phyloP scores from a whole-genome alignment of 2,329 filamentous ascomycete species.

The Chaetomium globosum region DNA sequence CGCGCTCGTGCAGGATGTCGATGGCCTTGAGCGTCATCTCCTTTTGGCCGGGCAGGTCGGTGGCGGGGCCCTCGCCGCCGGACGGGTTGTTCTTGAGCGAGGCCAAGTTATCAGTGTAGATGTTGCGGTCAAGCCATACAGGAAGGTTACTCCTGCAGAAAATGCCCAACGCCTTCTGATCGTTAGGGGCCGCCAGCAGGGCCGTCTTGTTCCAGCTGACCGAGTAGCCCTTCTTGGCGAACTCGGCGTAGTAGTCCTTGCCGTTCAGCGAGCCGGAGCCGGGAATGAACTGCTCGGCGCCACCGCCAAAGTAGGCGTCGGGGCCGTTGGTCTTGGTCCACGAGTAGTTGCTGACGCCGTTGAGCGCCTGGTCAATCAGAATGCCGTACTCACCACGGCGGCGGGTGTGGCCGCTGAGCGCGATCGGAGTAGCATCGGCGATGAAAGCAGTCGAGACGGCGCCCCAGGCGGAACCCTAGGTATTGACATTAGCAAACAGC shows the following conservation, averaged over 20 bases:
- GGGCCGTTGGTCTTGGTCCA: constrained; percentile 76
- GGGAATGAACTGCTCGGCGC: constrained; percentile 77
- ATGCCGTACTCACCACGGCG: constrained; percentile 68
- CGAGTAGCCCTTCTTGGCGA: constrained; percentile 71
- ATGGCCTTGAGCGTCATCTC: constrained; percentile 89
- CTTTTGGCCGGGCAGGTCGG: constrained; percentile 79
- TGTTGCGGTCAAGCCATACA: constrained; percentile 83
- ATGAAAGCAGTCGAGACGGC: constrained; percentile 79
- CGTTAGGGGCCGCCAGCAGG: constrained; percentile 59
- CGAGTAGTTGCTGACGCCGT: constrained; percentile 76
- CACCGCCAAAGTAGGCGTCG: constrained; percentile 80
- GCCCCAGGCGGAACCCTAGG: constrained; percentile 58
- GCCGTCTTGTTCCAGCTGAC: constrained; percentile 75
- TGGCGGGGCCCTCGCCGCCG: constrained; percentile 64
- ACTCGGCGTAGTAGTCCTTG: constrained; percentile 79
- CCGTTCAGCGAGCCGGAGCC: constrained; percentile 66
- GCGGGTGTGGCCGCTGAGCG: constrained; percentile 71
- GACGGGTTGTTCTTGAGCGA: constrained; percentile 68
- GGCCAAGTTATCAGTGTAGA: constrained; percentile 72
- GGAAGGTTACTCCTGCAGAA: constrained; percentile 76
- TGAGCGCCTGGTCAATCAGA: constrained; percentile 74
- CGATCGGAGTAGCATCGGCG: constrained; percentile 80
- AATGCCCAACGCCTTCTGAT: constrained; percentile 71
- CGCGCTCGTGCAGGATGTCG: constrained; percentile 70
- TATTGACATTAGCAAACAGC: background rate